These are phyloP conservation scores for Quercus rubra DNA, from an alignment of 306 rosid genomes.

Conservation along the genomic window DNA sequence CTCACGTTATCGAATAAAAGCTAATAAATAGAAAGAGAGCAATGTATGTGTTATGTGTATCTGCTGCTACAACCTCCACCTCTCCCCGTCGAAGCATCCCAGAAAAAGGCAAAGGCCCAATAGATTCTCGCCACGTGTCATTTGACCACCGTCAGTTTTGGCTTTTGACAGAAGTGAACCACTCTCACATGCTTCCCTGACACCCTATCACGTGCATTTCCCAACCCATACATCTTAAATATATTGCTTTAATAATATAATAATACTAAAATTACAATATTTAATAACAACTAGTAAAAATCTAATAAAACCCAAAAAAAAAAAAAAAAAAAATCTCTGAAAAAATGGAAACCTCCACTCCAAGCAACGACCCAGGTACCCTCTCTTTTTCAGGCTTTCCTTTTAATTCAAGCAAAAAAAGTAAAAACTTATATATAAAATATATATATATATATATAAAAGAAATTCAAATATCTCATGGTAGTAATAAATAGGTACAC, in stretches of 20 bases:
- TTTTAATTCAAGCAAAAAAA: slow-evolving; percentile 38
- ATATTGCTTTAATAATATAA: background rate
- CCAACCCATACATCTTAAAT: slow-evolving; percentile 27
- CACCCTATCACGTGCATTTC: slow-evolving; percentile 57
- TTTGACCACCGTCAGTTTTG: slow-evolving; percentile 65
- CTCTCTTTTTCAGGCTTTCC: slow-evolving; percentile 31
- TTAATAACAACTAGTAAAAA: background rate
- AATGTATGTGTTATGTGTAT: too few relatives aligned
- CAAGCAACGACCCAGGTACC: slow-evolving; percentile 42
- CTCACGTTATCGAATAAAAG: slow-evolving; percentile 31
- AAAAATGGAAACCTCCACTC: slow-evolving; percentile 28
- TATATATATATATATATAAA: background rate
- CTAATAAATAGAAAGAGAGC: background rate
- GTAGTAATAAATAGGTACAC: slow-evolving; percentile 2
- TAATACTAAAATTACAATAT: background rate
- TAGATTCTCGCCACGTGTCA: slow-evolving; percentile 46
- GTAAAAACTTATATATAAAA: background rate
- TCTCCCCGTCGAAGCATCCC: slow-evolving; percentile 21
- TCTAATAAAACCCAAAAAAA: background rate
- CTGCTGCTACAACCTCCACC: too few relatives aligned
- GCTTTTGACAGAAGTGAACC: slow-evolving; percentile 53
- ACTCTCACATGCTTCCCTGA: slow-evolving; percentile 69
- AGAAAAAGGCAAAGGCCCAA: slow-evolving; percentile 20
- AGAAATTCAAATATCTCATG: background rate
- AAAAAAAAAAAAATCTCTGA: background rate